Evolutionary conservation across 2,329 filamentous ascomycete genomes (phyloP).

Genomic region (Exserohilum turcica): DNA sequence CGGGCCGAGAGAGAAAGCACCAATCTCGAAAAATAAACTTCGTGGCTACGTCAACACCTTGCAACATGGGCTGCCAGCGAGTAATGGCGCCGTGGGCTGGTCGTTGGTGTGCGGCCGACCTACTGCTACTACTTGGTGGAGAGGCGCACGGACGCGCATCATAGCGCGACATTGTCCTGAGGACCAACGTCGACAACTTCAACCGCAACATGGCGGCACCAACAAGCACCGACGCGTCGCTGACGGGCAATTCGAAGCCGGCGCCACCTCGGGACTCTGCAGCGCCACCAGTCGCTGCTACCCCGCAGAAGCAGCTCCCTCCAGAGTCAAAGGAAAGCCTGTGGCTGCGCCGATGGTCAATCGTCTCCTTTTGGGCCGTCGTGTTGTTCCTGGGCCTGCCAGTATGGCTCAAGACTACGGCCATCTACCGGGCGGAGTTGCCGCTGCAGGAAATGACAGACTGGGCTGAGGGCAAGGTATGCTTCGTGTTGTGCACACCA

Average conservation of each 20-base stretch:
- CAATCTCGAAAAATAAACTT: no score
- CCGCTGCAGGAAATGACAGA: constrained; percentile 85
- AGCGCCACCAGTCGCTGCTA: constrained; percentile 3
- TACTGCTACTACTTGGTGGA: no score
- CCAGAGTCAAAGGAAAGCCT: constrained; percentile 75
- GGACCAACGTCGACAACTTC: constrained; percentile 21
- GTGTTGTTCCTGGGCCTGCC: constrained; percentile 83
- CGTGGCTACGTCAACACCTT: no score
- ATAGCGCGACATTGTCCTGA: constrained; percentile 14
- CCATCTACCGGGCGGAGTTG: constrained; percentile 83
- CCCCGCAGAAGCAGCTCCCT: constrained; percentile 59
- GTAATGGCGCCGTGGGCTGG: background rate
- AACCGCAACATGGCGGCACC: constrained; percentile 37
- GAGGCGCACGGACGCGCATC: constrained; percentile 15
- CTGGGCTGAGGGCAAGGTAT: constrained; percentile 88
- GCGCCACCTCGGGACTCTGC: constrained; percentile 2
- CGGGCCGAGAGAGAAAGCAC: no score
- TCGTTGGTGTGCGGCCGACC: background rate
- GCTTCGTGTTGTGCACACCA: background rate
- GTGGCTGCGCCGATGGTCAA: constrained; percentile 72
- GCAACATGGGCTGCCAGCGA: background rate
- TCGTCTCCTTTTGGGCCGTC: constrained; percentile 89
- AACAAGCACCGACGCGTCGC: constrained; percentile 30
- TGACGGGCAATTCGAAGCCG: constrained; percentile 12
- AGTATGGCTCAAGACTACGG: constrained; percentile 95